phyloP scores from a whole-genome alignment of 768 basidiomycete species.

The Boletus patriciae region DNA sequence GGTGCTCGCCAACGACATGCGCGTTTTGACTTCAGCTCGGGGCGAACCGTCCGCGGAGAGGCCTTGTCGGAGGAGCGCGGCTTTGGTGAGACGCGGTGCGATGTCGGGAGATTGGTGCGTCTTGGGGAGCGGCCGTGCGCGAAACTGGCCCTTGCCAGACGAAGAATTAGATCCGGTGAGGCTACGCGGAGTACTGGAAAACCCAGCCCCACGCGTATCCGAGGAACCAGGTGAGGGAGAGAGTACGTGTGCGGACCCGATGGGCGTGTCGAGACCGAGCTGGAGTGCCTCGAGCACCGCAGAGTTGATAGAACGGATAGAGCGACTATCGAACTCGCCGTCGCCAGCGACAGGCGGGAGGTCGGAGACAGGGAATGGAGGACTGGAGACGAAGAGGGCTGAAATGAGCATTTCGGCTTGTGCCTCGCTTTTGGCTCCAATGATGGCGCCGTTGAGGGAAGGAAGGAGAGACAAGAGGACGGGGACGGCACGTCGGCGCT shows the following conservation, averaged over 20 bases:
- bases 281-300: slow-evolving; percentile 48
- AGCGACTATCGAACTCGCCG: slow-evolving; percentile 36
- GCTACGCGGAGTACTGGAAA: slow-evolving; percentile 29
- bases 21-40: slow-evolving; percentile 17
- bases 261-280: slow-evolving; percentile 41
- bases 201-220: slow-evolving; percentile 22
- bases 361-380: slow-evolving; percentile 70
- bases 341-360: slow-evolving; percentile 48
- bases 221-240: slow-evolving; percentile 34
- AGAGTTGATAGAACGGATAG: slow-evolving; percentile 46
- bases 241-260: slow-evolving; percentile 42
- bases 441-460: slow-evolving; percentile 50
- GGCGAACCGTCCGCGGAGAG: slow-evolving; percentile 40
- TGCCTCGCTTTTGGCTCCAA: slow-evolving; percentile 65
- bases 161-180: slow-evolving; percentile 34
- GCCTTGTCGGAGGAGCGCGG: slow-evolving; percentile 73
- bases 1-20: slow-evolving; percentile 37
- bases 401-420: slow-evolving; percentile 80
- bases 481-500: slow-evolving; percentile 77
- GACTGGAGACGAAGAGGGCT: slow-evolving; percentile 78
- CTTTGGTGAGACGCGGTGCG: slow-evolving; percentile 71
- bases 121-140: slow-evolving; percentile 64
- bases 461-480: slow-evolving; percentile 80
- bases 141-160: slow-evolving; percentile 55
- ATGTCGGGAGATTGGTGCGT: slow-evolving; percentile 66